Percentiles rank a stretch among this genome's conserved stretches.
phyloP scores from a whole-genome alignment of 352 stramenopile species.

The Plasmopara viticola region DNA sequence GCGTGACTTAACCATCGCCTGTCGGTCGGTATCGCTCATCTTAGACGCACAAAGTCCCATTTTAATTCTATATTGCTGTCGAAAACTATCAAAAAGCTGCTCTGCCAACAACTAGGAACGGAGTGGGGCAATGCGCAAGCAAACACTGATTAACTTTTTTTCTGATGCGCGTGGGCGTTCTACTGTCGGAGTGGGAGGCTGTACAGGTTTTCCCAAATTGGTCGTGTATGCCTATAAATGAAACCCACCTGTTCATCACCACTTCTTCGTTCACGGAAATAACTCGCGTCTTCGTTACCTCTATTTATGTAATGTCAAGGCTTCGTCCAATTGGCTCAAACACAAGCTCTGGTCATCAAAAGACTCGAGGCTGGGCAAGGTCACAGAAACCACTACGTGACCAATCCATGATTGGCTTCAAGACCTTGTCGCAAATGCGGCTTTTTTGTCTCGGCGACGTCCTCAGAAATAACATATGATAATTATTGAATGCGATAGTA shows the following conservation, averaged over 20 bases:
- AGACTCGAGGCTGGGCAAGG: constrained; percentile 11
- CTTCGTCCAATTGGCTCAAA: constrained; percentile 12
- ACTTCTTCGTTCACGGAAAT: constrained; percentile 24
- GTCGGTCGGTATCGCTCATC: constrained; percentile 51
- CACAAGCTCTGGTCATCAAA: constrained; percentile 5
- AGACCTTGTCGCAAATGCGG: not conserved
- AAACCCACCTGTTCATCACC: constrained; percentile 35
- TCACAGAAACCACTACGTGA: constrained; percentile 14
- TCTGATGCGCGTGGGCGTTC: constrained; percentile 25
- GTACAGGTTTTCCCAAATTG: constrained; percentile 39
- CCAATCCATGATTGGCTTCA: constrained; percentile 16
- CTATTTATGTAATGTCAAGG: constrained; percentile 22
- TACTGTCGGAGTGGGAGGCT: constrained; percentile 28
- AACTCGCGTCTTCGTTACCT: constrained; percentile 14
- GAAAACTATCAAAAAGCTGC: constrained; percentile 15
- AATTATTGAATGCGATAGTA: no score
- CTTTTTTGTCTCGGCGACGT: not conserved
- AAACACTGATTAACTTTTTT: constrained; percentile 19
- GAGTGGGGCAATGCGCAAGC: constrained; percentile 16
- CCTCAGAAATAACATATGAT: not conserved
- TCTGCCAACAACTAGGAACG: constrained; percentile 19
- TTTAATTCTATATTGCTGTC: constrained; percentile 20
- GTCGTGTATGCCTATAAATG: constrained; percentile 59
- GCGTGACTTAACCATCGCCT: constrained; percentile 58
- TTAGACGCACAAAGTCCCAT: constrained; percentile 71